Conservation (phyloP, 192 early-diverging fungal genomes). For the Allomyces arbusculus region DNA sequence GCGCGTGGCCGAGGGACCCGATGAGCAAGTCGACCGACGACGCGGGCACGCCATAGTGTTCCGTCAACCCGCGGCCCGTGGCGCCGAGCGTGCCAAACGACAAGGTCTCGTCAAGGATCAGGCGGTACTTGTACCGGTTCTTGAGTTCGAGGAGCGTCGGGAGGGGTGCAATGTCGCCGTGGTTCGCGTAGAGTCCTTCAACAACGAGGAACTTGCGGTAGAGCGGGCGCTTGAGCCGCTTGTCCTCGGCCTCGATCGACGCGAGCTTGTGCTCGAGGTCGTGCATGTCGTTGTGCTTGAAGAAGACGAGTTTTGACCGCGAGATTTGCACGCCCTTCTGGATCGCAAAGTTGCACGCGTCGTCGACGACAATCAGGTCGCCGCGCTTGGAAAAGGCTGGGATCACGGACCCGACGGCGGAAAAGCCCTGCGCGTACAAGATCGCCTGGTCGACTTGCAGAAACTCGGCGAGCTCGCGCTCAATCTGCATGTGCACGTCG, state of each 20-base stretch:
- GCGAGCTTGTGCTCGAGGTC: slow-evolving; percentile 73
- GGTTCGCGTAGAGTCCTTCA: slow-evolving; percentile 76
- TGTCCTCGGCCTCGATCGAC: slow-evolving; percentile 48
- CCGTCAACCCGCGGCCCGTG: slow-evolving; percentile 70
- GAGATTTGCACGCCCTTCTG: slow-evolving; percentile 80
- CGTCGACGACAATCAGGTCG: slow-evolving; percentile 80
- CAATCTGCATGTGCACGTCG: slow-evolving; percentile 89
- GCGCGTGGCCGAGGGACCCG: slow-evolving; percentile 56
- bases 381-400: slow-evolving; percentile 93
- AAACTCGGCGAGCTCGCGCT: slow-evolving; percentile 64
- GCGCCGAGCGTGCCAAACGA: slow-evolving; percentile 76
- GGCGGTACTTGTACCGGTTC: slow-evolving; percentile 85
- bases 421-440: slow-evolving; percentile 87
- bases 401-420: slow-evolving; percentile 76
- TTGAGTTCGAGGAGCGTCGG: slow-evolving; percentile 69
- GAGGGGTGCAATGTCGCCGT: slow-evolving; percentile 69
- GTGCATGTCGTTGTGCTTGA: slow-evolving; percentile 91
- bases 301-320: slow-evolving; percentile 73
- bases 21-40: slow-evolving; percentile 73
- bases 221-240: slow-evolving; percentile 51
- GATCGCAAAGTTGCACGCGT: slow-evolving; percentile 65
- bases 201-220: slow-evolving; percentile 84
- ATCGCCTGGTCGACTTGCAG: slow-evolving; percentile 68
- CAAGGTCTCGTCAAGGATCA: slow-evolving; percentile 80
- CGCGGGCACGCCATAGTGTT: slow-evolving; percentile 51